Percentiles rank a stretch among this genome's conserved stretches.
Evolutionary conservation across 192 early-diverging fungal genomes (phyloP).

Genomic region (Rhizophagus prolifer): DNA sequence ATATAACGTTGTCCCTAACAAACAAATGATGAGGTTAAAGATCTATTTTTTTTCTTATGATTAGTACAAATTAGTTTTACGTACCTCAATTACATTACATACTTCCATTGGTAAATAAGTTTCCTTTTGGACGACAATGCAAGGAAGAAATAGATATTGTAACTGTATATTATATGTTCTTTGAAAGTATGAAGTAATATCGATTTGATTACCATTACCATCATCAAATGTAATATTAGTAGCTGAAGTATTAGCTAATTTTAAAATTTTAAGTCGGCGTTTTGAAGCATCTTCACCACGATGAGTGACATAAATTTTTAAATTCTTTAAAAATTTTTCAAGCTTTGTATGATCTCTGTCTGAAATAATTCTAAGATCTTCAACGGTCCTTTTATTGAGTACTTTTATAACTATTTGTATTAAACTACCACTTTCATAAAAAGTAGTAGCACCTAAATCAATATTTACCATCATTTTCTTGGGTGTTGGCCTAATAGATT

Average conservation of each 20-base stretch:
- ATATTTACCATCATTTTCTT: constrained; percentile 68
- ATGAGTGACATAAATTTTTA: constrained; percentile 58
- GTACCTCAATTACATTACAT: constrained; percentile 65
- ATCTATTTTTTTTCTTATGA: no score
- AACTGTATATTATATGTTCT: constrained; percentile 72
- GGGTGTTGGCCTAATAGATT: constrained; percentile 66
- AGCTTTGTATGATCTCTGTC: constrained; percentile 47
- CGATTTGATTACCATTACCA: constrained; percentile 47
- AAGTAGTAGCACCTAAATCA: constrained; percentile 68
- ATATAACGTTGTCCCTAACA: no score
- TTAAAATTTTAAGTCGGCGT: constrained; percentile 70
- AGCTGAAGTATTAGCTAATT: constrained; percentile 65
- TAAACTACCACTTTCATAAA: constrained; percentile 66
- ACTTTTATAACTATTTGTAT: constrained; percentile 70
- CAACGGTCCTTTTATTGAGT: constrained; percentile 48
- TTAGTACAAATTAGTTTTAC: neutral
- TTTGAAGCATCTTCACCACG: constrained; percentile 48
- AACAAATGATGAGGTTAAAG: no score
- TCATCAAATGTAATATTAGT: constrained; percentile 67
- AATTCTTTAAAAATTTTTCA: constrained; percentile 51
- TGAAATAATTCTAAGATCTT: constrained; percentile 49
- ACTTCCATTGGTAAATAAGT: constrained; percentile 87
- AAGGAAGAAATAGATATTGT: constrained; percentile 78
- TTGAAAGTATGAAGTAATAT: constrained; percentile 77
- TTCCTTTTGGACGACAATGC: constrained; percentile 69